Evolutionary conservation across 257 asterid species (phyloP), one percentile per base, ranked within the genome.

Genomic region (Thymus mandschuricus): DNA sequence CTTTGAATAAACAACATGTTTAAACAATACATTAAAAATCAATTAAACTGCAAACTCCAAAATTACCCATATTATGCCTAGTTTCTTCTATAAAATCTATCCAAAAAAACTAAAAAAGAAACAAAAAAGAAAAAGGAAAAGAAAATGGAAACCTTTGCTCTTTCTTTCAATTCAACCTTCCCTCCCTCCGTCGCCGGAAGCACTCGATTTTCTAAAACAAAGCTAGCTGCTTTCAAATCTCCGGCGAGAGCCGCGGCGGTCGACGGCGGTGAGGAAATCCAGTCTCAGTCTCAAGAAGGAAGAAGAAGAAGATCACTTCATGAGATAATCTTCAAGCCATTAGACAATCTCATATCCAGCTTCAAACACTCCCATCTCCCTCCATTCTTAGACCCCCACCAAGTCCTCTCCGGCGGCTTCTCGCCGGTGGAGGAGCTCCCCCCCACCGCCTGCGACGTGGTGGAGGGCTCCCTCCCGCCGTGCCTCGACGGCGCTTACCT

Each of bases 401-500:
- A 68, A 13, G 75, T 77, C 0, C 81, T 88, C 15, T 79, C 87
- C 28, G 60, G 69, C 60, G 80, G 82, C 76, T 81, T 74, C 13
- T 79, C 84, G 7, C 89, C 90, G 1, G 89, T 81, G 1, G 77
- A 66, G 5, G 87, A 85, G 78, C 87, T 83, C 45, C 83, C 89
- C 13, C 89, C 94, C 0, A 80, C 86, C 10, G 80, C 76, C 4
- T 83, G 89, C 15, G 50, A 64, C 55, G 81, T 85, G 12, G 81
- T 75, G 35, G 71, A 70, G 46, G 95, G 95, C 34, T 63, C 80
- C 55, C 86, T 88, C 11, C 94, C 94, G 0, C 28, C 73, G 12
- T 78, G 76, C 67, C 82, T 88, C 2, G 82, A 85, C 28, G 91
- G 94, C 4, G 85, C 84, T 1, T 88, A 85, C 77, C 79, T 88